Evolutionary conservation across 352 stramenopile genomes (phyloP), one percentile per base, ranked within the genome.

Genomic region (Nothophytophthora sp.): DNA sequence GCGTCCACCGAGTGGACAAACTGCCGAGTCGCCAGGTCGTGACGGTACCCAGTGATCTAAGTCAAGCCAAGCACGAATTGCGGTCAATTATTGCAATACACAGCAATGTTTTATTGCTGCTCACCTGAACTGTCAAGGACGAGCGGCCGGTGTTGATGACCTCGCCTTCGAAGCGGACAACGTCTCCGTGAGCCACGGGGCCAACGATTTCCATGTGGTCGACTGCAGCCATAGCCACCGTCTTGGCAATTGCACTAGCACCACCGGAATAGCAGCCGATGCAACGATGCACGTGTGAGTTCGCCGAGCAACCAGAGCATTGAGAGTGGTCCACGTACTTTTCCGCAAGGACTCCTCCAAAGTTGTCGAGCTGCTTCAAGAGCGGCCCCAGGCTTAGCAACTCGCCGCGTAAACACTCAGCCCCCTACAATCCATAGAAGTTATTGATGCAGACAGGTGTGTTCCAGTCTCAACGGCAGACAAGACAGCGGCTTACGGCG

Each of bases 371-470:
- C 46, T 70, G 67, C 52, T 79, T 70, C 40, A 85, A 52, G 28
- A 85, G 68, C 22, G 67, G 73, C 2, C 73, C 73, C 11, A 73
- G 76, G 25, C 73, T 67, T 7, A 85, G 56, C 45, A 74, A 19
- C 35, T 80, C 75, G 36, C 73, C 73, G 29, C 70, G 68, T 46
- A 81, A 63, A 25, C 67, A 59, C 23, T 81, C 73, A 35, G 76
- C 61, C 13, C 73, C 70, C 73, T 81, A 27, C 34, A 44, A 11
- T 1, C 32, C 42, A 13, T 5, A 5, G 20, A 18, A n/a, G n/a
- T n/a, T n/a, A n/a, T n/a, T n/a, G n/a, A n/a, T n/a, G n/a, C 35
- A 35, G 19, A 7, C 20, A 30, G 5, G 9, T 19, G 15, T 23
- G 23, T 18, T 16, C 39, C 10, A 13, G 19, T 28, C 16, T 33